phyloP scores from a whole-genome alignment of 139 green algal genomes.

The Bryopsis sp. region DNA sequence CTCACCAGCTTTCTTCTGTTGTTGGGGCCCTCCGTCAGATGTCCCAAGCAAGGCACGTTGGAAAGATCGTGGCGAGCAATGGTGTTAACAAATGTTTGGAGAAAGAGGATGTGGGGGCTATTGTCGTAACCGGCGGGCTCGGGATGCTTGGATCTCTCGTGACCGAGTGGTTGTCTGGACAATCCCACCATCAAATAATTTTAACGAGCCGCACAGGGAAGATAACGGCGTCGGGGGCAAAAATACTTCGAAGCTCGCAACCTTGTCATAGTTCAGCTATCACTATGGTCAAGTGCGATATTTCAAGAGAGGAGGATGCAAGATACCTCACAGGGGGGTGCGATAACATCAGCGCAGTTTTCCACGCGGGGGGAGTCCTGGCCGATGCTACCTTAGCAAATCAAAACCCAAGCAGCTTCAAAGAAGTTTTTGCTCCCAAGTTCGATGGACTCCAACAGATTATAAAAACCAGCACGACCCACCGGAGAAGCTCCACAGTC shows the following conservation, averaged over 20 bases:
- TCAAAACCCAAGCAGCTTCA: constrained; percentile 33
- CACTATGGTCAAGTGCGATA: neutral
- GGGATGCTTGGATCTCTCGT: constrained; percentile 53
- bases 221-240: neutral
- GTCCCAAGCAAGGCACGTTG: constrained; percentile 68
- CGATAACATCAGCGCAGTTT: constrained; percentile 23
- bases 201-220: constrained; percentile 33
- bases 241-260: neutral
- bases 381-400: constrained; percentile 40
- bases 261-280: neutral
- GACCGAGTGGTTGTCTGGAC: constrained; percentile 40
- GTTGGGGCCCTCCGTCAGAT: constrained; percentile 69
- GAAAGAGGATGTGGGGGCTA: neutral
- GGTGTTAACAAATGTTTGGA: neutral
- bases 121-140: constrained; percentile 50
- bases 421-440: constrained; percentile 44
- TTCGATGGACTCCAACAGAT: constrained; percentile 11
- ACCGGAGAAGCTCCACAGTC: constrained; percentile 19
- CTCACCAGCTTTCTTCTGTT: constrained; percentile 31
- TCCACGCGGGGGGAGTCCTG: constrained; percentile 53
- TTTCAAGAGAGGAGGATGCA: neutral
- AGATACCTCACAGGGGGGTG: neutral
- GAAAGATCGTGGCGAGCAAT: constrained; percentile 67
- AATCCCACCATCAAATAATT: constrained; percentile 4
- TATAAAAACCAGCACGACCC: neutral